Conservation (phyloP, 1,284 basidiomycete species). For the Ustilago xerochloae region DNA sequence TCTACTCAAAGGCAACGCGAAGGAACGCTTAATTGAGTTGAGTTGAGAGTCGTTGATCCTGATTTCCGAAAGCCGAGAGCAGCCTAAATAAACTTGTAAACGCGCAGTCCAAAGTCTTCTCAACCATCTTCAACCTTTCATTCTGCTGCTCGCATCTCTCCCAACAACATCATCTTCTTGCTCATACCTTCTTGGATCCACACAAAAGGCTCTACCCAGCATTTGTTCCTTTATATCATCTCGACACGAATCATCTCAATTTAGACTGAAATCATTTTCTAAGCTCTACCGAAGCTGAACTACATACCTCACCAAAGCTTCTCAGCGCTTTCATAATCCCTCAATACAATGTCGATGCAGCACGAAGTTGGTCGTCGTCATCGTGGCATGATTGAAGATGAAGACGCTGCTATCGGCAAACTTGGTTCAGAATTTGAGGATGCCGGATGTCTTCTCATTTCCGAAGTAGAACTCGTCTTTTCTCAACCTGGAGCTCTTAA, state of each 20-base stretch:
- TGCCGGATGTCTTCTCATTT: constrained; percentile 87
- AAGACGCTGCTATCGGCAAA: constrained; percentile 55
- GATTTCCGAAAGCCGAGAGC: background rate
- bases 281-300: too few relatives aligned
- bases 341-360: constrained; percentile 12
- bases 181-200: too few relatives aligned
- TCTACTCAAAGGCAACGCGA: too few relatives aligned
- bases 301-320: background rate
- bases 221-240: too few relatives aligned
- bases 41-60: too few relatives aligned
- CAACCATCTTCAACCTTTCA: background rate
- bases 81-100: background rate
- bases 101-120: background rate
- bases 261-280: background rate
- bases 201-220: too few relatives aligned
- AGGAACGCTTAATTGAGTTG: too few relatives aligned
- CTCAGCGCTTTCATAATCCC: background rate
- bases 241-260: background rate
- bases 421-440: constrained; percentile 80
- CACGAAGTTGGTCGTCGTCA: constrained; percentile 47
- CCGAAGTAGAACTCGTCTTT: constrained; percentile 87
- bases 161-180: too few relatives aligned
- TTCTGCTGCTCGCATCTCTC: background rate
- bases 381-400: constrained; percentile 50
- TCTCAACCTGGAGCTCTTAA: constrained; percentile 77